Conservation (phyloP, 805 yeast species). For the Candida ponderosae region DNA sequence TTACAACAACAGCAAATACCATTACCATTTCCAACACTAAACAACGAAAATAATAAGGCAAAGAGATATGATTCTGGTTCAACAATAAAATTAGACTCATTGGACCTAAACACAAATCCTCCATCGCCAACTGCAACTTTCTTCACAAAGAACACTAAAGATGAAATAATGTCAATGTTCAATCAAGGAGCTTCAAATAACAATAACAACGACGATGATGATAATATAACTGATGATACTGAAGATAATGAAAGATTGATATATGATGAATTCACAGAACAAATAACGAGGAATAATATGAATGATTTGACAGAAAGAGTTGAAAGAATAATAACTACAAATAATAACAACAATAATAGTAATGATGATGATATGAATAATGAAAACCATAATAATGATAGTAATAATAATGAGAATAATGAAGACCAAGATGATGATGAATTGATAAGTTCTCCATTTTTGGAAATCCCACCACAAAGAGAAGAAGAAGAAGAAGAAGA, state of each 20-base stretch:
- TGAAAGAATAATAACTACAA: background rate
- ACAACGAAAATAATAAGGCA: background rate
- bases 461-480: constrained; percentile 13
- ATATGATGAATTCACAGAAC: constrained; percentile 27
- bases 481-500: no score
- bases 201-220: constrained; percentile 12
- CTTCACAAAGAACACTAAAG: constrained; percentile 65
- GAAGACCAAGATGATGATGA: constrained; percentile 3
- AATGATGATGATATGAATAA: background rate
- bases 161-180: constrained; percentile 71
- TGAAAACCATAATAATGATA: background rate
- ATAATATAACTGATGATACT: constrained; percentile 10
- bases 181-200: constrained; percentile 38
- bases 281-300: constrained; percentile 21
- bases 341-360: background rate
- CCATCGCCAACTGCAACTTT: constrained; percentile 75
- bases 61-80: constrained; percentile 7
- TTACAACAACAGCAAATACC: background rate
- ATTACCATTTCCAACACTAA: background rate
- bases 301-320: constrained; percentile 28
- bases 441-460: constrained; percentile 20
- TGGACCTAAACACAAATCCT: constrained; percentile 21
- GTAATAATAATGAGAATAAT: constrained; percentile 5
- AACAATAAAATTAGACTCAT: constrained; percentile 13
- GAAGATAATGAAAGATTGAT: constrained; percentile 2